phyloP scores from a whole-genome alignment of 1,284 basidiomycete genomes.

The Cutaneotrichosporon cavernicola region DNA sequence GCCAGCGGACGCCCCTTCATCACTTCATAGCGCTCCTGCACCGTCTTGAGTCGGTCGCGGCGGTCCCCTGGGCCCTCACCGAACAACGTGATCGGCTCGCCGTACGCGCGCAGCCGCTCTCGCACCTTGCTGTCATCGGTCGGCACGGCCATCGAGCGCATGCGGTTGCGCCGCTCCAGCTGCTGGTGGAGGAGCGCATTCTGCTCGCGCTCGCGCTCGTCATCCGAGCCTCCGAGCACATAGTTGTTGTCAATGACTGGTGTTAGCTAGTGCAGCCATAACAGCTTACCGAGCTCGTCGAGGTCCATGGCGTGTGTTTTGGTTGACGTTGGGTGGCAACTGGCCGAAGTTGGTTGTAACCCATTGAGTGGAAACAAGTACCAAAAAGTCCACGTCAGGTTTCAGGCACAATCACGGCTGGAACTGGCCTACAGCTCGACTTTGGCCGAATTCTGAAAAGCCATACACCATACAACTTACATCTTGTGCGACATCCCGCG shows the following conservation, averaged over 20 bases:
- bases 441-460: constrained; percentile 3
- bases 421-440: not conserved
- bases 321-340: constrained; percentile 3
- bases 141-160: constrained; percentile 89
- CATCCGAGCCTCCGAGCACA: constrained; percentile 49
- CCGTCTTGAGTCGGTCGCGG: constrained; percentile 88
- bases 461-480: not conserved
- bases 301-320: constrained; percentile 29
- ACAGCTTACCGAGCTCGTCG: constrained; percentile 43
- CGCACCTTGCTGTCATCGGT: constrained; percentile 94
- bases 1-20: constrained; percentile 56
- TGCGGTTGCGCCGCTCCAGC: constrained; percentile 91
- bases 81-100: constrained; percentile 94
- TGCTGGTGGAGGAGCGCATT: constrained; percentile 81
- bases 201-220: constrained; percentile 54
- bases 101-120: constrained; percentile 81
- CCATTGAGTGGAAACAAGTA: not conserved
- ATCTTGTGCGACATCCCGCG: not conserved
- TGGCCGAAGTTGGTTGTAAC: not conserved
- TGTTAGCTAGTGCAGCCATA: not conserved
- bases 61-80: constrained; percentile 77
- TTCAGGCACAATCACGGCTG: not conserved
- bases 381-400: not conserved
- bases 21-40: constrained; percentile 83
- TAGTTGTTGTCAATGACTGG: constrained; percentile 50